Evolutionary conservation across 306 rosid species (phyloP).

Genomic region (Astragalus membranaceus): DNA sequence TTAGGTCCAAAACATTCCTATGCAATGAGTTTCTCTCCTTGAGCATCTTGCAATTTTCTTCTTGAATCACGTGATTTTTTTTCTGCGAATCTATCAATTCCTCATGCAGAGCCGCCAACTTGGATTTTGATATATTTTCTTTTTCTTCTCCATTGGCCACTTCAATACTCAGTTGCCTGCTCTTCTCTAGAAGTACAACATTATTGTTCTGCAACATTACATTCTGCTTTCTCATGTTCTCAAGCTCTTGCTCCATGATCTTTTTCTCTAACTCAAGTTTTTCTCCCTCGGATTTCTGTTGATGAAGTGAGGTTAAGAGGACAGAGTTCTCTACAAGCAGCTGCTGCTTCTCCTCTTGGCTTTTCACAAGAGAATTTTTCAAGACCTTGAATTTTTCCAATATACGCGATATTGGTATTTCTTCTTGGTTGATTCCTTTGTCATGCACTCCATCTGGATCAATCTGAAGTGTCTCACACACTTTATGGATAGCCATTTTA

Average conservation of each 20-base stretch:
- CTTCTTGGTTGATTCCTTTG: constrained; percentile 36
- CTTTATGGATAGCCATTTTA: constrained; percentile 47
- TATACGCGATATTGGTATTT: constrained; percentile 40
- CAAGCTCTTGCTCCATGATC: constrained; percentile 46
- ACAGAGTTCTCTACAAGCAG: constrained; percentile 63
- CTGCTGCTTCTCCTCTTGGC: constrained; percentile 59
- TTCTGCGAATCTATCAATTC: constrained; percentile 46
- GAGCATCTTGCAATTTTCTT: constrained; percentile 48
- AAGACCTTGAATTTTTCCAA: constrained; percentile 52
- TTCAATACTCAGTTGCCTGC: constrained; percentile 42
- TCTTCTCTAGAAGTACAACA: constrained; percentile 49
- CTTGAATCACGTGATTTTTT: constrained; percentile 36
- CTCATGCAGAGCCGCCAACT: constrained; percentile 30
- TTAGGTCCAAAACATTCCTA: constrained; percentile 39
- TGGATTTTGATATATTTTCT: constrained; percentile 39
- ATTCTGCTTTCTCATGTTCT: constrained; percentile 36
- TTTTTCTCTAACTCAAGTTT: constrained; percentile 42
- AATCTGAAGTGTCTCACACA: constrained; percentile 64
- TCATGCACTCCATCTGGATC: constrained; percentile 37
- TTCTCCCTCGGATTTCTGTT: constrained; percentile 40
- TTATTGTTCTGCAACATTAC: constrained; percentile 43
- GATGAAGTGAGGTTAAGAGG: constrained; percentile 52
- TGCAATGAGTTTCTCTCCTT: constrained; percentile 57
- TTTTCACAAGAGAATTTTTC: constrained; percentile 47
- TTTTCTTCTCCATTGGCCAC: constrained; percentile 42